Percentiles rank a stretch among this genome's conserved stretches.
These are phyloP conservation scores for Monosporozyma unispora DNA, from an alignment of 805 yeast species.

Conservation along the genomic window DNA sequence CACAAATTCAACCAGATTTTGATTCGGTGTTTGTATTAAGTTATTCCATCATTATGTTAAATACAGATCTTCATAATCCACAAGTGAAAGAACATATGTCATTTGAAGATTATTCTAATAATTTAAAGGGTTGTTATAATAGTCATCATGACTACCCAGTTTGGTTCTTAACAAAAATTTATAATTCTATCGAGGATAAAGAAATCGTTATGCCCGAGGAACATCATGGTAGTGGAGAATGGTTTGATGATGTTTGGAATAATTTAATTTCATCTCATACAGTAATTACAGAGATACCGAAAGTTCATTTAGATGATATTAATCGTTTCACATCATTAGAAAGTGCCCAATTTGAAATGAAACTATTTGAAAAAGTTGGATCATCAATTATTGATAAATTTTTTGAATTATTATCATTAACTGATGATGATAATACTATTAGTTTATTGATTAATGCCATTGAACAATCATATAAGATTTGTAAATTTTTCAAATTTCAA, in stretches of 20 bases:
- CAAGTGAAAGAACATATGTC: conserved; percentile 89
- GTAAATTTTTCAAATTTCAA: conserved; percentile 50
- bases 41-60: conserved; percentile 87
- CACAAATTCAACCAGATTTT: conserved; percentile 56
- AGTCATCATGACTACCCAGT: conserved; percentile 62
- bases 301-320: conserved; percentile 14
- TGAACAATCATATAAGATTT: conserved; percentile 74
- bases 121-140: conserved; percentile 72
- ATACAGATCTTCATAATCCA: conserved; percentile 90
- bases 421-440: conserved; percentile 81
- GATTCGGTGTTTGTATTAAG: conserved; percentile 87
- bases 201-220: conserved; percentile 98
- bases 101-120: conserved; percentile 67
- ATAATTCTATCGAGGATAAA: conserved; percentile 64
- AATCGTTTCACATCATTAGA: conserved; percentile 18
- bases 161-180: conserved; percentile 78
- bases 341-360: conserved; percentile 54
- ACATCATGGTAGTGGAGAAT: conserved; percentile 83
- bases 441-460: conserved; percentile 79
- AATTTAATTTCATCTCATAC: conserved; percentile 43
- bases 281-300: conserved; percentile 23
- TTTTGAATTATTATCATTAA: conserved; percentile 70
- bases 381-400: conserved; percentile 58
- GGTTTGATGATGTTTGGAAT: conserved; percentile 87
- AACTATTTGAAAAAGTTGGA: conserved; percentile 57